These are phyloP conservation scores for Monilinia laxa DNA, from an alignment of 2,329 filamentous ascomycete genomes.

Conservation along the genomic window DNA sequence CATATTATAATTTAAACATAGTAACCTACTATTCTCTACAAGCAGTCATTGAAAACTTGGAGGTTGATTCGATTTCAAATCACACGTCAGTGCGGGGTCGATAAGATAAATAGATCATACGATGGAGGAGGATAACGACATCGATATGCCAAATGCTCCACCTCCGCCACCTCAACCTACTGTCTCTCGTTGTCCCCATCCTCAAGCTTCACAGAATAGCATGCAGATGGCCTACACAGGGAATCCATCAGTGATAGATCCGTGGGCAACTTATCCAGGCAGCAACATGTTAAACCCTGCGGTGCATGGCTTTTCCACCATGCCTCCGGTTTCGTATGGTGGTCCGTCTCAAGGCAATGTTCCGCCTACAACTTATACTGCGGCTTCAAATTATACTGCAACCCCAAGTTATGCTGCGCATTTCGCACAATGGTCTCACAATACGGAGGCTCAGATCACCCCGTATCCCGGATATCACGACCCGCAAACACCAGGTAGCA, in stretches of 20 bases:
- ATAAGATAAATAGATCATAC: constrained; percentile 18
- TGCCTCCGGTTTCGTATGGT: background rate
- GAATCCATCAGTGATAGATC: background rate
- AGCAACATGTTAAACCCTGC: background rate
- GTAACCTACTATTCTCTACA: background rate
- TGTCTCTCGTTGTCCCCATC: constrained; percentile 16
- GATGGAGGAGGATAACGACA: constrained; percentile 15
- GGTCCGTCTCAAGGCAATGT: background rate
- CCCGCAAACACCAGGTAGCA: background rate
- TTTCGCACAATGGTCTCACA: constrained; percentile 8
- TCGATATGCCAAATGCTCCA: constrained; percentile 9
- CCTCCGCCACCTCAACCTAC: background rate
- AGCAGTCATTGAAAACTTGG: background rate
- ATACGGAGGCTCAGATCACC: background rate
- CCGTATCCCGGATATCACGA: background rate
- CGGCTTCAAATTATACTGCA: background rate
- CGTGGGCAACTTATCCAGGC: background rate
- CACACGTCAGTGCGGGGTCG: constrained; percentile 20
- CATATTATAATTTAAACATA: background rate
- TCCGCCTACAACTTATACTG: background rate
- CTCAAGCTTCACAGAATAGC: background rate
- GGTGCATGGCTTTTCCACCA: background rate
- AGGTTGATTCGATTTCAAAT: constrained; percentile 2
- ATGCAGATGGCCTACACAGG: background rate
- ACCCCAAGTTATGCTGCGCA: background rate